phyloP scores from a whole-genome alignment of 345 rosid genomes.

The Salix suchowensis region DNA sequence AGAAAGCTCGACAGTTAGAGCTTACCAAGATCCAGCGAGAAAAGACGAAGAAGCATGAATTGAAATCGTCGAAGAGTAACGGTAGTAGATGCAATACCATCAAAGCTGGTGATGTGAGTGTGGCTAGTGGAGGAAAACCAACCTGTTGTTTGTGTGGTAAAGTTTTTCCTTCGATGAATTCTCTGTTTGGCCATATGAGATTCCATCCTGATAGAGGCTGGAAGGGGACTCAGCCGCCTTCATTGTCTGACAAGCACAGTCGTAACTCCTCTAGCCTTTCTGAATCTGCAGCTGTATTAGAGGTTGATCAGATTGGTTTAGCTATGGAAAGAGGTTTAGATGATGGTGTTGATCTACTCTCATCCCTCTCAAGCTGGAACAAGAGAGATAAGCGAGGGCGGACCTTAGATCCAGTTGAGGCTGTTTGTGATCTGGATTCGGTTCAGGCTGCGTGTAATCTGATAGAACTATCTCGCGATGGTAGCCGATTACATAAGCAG shows the following conservation, averaged over 20 bases:
- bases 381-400: not conserved
- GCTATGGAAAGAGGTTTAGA: not conserved
- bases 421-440: not conserved
- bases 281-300: not conserved
- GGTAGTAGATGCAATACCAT: not conserved
- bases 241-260: no score
- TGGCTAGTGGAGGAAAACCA: slow-evolving; percentile 2
- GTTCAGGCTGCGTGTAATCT: not conserved
- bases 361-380: not conserved
- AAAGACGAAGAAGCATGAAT: not conserved
- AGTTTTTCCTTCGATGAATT: not conserved
- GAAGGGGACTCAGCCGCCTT: slow-evolving; percentile 6
- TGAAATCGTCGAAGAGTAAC: not conserved
- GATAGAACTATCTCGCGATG: not conserved
- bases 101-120: slow-evolving; percentile 6
- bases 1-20: not conserved
- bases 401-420: no score
- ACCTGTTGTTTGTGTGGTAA: slow-evolving; percentile 4
- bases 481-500: no score
- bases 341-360: not conserved
- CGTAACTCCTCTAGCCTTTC: not conserved
- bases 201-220: slow-evolving; percentile 7
- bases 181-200: slow-evolving; percentile 18
- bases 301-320: not conserved
- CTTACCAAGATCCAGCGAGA: not conserved